Percentiles rank a stretch among this genome's conserved stretches.
These are phyloP conservation scores for Ustilago xerochloae DNA, from an alignment of 1,284 basidiomycete species.

Conservation along the genomic window DNA sequence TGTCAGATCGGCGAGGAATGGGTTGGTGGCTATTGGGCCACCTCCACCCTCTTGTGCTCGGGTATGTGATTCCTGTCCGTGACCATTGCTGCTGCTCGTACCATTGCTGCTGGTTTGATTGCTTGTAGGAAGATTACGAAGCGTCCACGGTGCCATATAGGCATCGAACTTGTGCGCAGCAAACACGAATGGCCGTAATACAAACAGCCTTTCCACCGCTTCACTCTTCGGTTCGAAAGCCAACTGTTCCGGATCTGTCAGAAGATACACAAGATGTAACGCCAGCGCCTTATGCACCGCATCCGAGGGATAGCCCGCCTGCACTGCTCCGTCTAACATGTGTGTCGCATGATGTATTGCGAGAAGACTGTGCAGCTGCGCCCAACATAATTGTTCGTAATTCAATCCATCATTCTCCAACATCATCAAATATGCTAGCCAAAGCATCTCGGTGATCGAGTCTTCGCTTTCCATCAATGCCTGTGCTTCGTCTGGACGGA, in stretches of 20 bases:
- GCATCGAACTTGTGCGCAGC: conserved; percentile 72
- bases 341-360: conserved; percentile 63
- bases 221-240: conserved; percentile 68
- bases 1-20: conserved; percentile 70
- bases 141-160: conserved; percentile 72
- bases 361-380: conserved; percentile 51
- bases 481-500: neutral
- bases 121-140: conserved; percentile 49
- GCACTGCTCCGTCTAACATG: conserved; percentile 66
- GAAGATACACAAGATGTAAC: conserved; percentile 70
- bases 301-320: conserved; percentile 69
- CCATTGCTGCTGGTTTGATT: neutral
- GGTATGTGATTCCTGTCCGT: neutral
- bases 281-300: conserved; percentile 68
- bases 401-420: conserved; percentile 62
- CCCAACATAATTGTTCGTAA: conserved; percentile 52
- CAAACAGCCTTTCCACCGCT: conserved; percentile 72
- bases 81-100: neutral
- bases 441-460: conserved; percentile 56
- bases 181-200: conserved; percentile 72
- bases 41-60: neutral
- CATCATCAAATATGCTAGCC: conserved; percentile 61
- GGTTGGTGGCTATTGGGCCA: conserved; percentile 46
- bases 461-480: conserved; percentile 11
- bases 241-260: conserved; percentile 65